Evolutionary conservation across 2,329 filamentous ascomycete genomes (phyloP).

Genomic region (Penicillium polonicum): DNA sequence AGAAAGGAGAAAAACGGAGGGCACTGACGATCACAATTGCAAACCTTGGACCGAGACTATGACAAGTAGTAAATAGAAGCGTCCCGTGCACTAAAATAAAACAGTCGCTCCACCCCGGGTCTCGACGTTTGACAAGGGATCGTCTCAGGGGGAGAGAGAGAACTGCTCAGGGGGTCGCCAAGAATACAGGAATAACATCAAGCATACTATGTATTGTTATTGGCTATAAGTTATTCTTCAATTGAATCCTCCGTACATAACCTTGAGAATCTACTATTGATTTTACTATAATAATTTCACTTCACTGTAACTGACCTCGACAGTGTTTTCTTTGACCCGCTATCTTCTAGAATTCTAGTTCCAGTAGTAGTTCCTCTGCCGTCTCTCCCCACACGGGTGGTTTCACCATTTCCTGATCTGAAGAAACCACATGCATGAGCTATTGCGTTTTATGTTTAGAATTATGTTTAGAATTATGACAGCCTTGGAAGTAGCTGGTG

Average conservation of each 20-base stretch:
- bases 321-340: slow-evolving; percentile 7
- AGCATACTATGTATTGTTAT: slow-evolving; percentile 1
- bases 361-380: not conserved
- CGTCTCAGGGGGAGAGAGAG: slow-evolving; percentile 11
- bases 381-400: slow-evolving; percentile 9
- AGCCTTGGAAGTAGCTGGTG: not conserved
- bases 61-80: slow-evolving; percentile 10
- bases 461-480: not conserved
- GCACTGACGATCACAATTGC: slow-evolving; percentile 28
- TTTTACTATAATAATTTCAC: not conserved
- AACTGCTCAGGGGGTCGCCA: slow-evolving; percentile 15
- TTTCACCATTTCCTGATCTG: slow-evolving; percentile 1
- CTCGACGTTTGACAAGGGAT: slow-evolving; percentile 7
- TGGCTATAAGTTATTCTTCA: not conserved
- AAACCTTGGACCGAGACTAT: slow-evolving; percentile 1
- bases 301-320: too few relatives aligned
- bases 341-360: slow-evolving; percentile 10
- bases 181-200: slow-evolving; percentile 9
- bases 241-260: not conserved
- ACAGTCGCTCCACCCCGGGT: not conserved
- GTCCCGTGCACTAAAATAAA: slow-evolving; percentile 19
- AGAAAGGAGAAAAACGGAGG: slow-evolving; percentile 23
- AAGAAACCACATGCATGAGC: not conserved
- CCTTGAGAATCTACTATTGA: not conserved
- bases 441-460: not conserved